Percentiles rank a stretch among this genome's conserved stretches.
phyloP scores from a whole-genome alignment of 2,329 filamentous ascomycete genomes.

The Dactylellina drechsleri region DNA sequence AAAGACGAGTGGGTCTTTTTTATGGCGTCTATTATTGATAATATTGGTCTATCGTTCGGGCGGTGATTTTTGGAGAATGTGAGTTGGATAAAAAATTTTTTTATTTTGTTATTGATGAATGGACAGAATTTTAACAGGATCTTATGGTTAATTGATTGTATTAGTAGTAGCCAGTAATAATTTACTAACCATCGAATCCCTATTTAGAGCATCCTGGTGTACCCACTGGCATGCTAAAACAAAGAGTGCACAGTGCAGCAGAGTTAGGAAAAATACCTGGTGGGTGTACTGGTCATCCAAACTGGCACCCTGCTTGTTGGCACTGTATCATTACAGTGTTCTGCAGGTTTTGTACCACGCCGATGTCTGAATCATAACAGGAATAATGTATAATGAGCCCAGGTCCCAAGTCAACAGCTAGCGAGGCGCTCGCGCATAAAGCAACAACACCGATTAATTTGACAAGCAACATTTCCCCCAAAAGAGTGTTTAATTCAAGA shows the following conservation, averaged over 20 bases:
- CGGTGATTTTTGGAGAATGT: too few species aligned
- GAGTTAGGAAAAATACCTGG: not conserved
- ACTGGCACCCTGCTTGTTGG: conserved; percentile 9
- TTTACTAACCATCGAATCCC: conserved; percentile 4
- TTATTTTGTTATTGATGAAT: too few species aligned
- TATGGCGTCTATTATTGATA: too few species aligned
- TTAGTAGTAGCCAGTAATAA: not conserved
- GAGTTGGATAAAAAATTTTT: too few species aligned
- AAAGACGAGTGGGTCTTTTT: too few species aligned
- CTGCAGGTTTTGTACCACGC: too few species aligned
- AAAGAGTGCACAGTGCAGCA: conserved; percentile 2
- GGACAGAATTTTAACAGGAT: too few species aligned
- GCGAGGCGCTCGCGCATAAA: not conserved
- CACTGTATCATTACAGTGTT: conserved; percentile 7
- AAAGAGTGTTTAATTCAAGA: not conserved
- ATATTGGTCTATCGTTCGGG: too few species aligned
- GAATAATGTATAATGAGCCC: not conserved
- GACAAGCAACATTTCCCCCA: conserved; percentile 5
- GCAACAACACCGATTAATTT: conserved; percentile 16
- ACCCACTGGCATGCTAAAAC: not conserved
- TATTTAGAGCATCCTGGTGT: not conserved
- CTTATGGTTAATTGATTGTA: conserved; percentile 1
- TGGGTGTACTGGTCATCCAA: conserved; percentile 1
- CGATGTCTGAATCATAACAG: not conserved
- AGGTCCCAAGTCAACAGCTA: conserved; percentile 2